Percentiles rank a stretch among this genome's conserved stretches.
These are phyloP conservation scores for Epithele typhae DNA, from an alignment of 768 basidiomycete species.

Conservation along the genomic window DNA sequence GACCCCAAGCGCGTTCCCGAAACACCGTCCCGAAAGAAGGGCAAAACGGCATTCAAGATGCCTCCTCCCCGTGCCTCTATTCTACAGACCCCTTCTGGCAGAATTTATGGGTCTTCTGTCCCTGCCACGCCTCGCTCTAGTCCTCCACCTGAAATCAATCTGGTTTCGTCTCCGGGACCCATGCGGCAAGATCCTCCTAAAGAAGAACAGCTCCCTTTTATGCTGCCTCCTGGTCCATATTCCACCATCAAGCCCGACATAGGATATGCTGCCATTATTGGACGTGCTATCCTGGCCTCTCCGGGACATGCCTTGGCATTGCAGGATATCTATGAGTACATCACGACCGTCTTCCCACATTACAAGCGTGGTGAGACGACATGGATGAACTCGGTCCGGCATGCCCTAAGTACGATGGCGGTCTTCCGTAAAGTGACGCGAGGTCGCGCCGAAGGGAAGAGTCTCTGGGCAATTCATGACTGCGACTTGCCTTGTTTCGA, in stretches of 20 bases:
- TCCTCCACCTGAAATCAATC: conserved; percentile 56
- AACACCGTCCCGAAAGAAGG: conserved; percentile 10
- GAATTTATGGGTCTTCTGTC: conserved; percentile 38
- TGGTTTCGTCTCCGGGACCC: conserved; percentile 83
- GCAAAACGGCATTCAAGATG: conserved; percentile 11
- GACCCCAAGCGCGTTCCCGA: conserved; percentile 4
- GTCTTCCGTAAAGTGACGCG: conserved; percentile 85
- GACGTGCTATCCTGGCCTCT: conserved; percentile 88
- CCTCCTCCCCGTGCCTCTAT: conserved; percentile 8
- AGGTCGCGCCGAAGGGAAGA: conserved; percentile 73
- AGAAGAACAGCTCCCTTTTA: conserved; percentile 69
- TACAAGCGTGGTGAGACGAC: conserved; percentile 91
- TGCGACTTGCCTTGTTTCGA: conserved; percentile 80
- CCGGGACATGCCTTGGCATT: conserved; percentile 80
- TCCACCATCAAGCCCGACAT: conserved; percentile 74
- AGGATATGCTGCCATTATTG: conserved; percentile 94
- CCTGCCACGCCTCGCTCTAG: conserved; percentile 60
- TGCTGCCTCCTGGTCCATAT: conserved; percentile 82
- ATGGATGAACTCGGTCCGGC: conserved; percentile 99
- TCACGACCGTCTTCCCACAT: conserved; percentile 89
- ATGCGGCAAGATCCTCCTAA: conserved; percentile 59
- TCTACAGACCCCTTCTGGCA: conserved; percentile 18
- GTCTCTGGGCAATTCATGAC: conserved; percentile 84
- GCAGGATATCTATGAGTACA: conserved; percentile 96
- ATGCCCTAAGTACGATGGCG: conserved; percentile 89